phyloP scores from a whole-genome alignment of 2,329 filamentous ascomycete species.

The Leptographium lundbergii region DNA sequence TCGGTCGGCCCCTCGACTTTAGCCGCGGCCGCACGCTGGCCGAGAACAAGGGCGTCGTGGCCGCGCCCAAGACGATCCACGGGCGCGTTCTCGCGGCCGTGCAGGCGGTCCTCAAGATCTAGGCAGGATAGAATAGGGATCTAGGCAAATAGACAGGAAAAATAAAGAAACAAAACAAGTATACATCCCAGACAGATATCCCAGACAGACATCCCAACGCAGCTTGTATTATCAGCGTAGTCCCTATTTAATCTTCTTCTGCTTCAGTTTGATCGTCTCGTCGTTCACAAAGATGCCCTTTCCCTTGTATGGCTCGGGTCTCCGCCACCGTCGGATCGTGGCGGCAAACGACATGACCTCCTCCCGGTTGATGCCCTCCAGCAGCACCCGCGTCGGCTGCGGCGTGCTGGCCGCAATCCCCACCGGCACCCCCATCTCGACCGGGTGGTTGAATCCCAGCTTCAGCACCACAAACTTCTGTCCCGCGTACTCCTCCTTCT shows the following conservation, averaged over 20 bases:
- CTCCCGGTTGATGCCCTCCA: slow-evolving; percentile 81
- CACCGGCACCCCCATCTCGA: slow-evolving; percentile 73
- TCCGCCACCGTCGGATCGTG: slow-evolving; percentile 74
- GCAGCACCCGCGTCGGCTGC: slow-evolving; percentile 77
- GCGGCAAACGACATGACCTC: slow-evolving; percentile 86
- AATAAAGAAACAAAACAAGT: background rate
- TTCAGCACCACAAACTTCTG: slow-evolving; percentile 89
- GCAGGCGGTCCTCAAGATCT: slow-evolving; percentile 53
- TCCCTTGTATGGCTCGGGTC: slow-evolving; percentile 95
- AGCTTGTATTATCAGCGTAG: background rate
- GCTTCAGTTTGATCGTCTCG: slow-evolving; percentile 95
- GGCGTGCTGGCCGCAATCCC: slow-evolving; percentile 81
- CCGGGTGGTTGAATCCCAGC: slow-evolving; percentile 91
- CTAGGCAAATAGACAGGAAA: slow-evolving; percentile 4
- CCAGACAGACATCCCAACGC: background rate
- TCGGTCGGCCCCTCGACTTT: slow-evolving; percentile 79
- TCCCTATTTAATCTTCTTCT: slow-evolving; percentile 84
- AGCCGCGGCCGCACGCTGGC: slow-evolving; percentile 71
- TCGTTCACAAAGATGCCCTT: slow-evolving; percentile 98
- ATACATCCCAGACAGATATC: too few relatives aligned
- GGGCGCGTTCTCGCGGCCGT: slow-evolving; percentile 67
- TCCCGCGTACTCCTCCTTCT: slow-evolving; percentile 61
- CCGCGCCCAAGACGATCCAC: slow-evolving; percentile 68
- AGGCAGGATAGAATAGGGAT: background rate
- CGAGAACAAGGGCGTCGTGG: slow-evolving; percentile 88